Percentiles rank a stretch among this genome's conserved stretches.
Conservation (phyloP, 371 early-diverging fungal species). For the Syncephalis plumigaleata region DNA sequence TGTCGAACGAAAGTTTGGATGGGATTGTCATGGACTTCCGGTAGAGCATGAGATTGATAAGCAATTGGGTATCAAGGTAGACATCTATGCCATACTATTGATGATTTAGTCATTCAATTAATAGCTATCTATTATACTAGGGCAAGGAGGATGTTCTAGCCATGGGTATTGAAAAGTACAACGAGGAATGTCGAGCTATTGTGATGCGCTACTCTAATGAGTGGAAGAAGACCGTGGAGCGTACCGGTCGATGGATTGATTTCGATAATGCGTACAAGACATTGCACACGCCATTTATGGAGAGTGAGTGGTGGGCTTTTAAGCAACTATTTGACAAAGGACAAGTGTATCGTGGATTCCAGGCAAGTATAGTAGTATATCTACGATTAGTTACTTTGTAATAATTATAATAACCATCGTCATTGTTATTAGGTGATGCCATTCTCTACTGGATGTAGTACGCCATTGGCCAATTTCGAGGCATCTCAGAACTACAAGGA, state of each 20-base stretch:
- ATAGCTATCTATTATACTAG: constrained; percentile 2
- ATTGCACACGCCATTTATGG: constrained; percentile 92
- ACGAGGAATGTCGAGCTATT: constrained; percentile 95
- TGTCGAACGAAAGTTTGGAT: constrained; percentile 98
- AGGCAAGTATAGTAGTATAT: too few relatives aligned
- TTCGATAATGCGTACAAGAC: constrained; percentile 99
- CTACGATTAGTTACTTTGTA: too few relatives aligned
- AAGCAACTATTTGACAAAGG: constrained; percentile 93
- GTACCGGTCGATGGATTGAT: constrained; percentile 99
- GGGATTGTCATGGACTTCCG: constrained; percentile 99
- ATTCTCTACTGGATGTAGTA: constrained; percentile 93
- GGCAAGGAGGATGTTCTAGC: constrained; percentile 82
- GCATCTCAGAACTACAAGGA: constrained; percentile 99
- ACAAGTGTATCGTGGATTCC: constrained; percentile 94
- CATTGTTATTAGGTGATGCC: constrained; percentile 99
- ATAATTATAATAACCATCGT: too few relatives aligned
- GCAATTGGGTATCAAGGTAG: constrained; percentile 73
- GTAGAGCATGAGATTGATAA: constrained; percentile 99
- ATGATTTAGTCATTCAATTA: not conserved
- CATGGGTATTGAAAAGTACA: constrained; percentile 99
- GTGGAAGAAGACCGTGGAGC: constrained; percentile 94
- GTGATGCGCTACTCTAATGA: constrained; percentile 96
- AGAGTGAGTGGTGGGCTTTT: constrained; percentile 99
- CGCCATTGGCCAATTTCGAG: constrained; percentile 99
- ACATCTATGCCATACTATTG: not conserved